Evolutionary conservation across 1,139 yeast genomes (phyloP), one percentile per base, ranked within the genome.

Genomic region (Meyerozyma athensensis): DNA sequence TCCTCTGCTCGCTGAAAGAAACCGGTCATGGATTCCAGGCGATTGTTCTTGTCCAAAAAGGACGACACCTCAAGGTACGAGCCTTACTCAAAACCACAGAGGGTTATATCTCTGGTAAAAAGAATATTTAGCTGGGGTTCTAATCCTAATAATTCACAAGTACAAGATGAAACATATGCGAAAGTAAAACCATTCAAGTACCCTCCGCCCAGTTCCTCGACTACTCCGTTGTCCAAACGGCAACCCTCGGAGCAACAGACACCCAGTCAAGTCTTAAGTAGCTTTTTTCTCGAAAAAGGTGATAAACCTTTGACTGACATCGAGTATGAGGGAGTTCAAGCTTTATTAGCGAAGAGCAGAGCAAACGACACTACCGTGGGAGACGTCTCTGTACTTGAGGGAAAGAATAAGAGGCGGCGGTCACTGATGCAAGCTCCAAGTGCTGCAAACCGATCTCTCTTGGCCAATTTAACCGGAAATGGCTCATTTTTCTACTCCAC

Each of bases 281-380:
- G 72, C 30, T 89, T 89, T 53, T 89, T 89, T 58, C 72, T 72
- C 24, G 67, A 65, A 28, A 87, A 86, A 53, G 96, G 96, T n/a
- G 77, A 80, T 42, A 63, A 63, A 13, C 90, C 94, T 7, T 65
- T 89, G 42, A 72, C 81, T 8, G 89, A 82, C 13, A 68, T 87
- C 35, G 97, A 90, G 57, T 74, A 81, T 46, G 95, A 83, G 53
- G 96, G 96, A 4, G 95, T 89, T 0, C 59, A 85, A 52, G 76
- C 95, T 71, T 55, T 74, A 56, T 43, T 67, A 39, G 47, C 59
- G 16, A 49, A 52, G 36, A 54, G 68, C 26, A 52, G 55, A 45
- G 46, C 46, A 32, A 16, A 16, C 10, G 13, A 28, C 12, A 18
- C 32, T 5, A 9, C 19, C 7, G 9, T n/a, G 13, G 32, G 14